phyloP scores from a whole-genome alignment of 2,329 filamentous ascomycete genomes.

The Trichophyton rubrum region DNA sequence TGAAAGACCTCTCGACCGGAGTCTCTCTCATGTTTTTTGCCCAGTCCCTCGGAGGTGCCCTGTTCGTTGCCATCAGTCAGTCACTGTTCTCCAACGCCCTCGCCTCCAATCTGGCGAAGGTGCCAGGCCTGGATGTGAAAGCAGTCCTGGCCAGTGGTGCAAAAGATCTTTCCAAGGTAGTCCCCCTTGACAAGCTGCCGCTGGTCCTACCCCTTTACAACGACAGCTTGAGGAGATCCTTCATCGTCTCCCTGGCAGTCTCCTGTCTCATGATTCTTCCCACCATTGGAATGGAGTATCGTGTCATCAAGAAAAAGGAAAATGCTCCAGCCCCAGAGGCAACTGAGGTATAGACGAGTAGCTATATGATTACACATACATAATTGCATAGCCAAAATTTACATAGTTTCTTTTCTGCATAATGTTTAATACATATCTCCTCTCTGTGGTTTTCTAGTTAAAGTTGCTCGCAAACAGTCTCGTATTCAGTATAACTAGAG shows the following conservation, averaged over 20 bases:
- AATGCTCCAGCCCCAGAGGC: conserved; percentile 8
- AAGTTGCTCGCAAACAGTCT: too few species aligned
- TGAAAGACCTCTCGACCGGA: conserved; percentile 11
- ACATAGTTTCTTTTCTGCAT: too few species aligned
- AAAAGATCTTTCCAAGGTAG: conserved; percentile 21
- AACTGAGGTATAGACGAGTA: too few species aligned
- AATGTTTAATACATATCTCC: too few species aligned
- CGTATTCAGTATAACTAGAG: too few species aligned
- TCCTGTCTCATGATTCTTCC: not conserved
- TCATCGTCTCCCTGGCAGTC: conserved; percentile 4
- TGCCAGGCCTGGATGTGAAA: conserved; percentile 30
- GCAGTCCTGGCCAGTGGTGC: conserved; percentile 37
- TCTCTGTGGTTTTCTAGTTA: too few species aligned
- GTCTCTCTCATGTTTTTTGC: not conserved
- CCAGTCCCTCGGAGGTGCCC: conserved; percentile 14
- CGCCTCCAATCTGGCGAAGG: not conserved
- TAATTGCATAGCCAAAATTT: too few species aligned
- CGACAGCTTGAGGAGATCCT: conserved; percentile 25
- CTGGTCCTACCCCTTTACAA: conserved; percentile 38
- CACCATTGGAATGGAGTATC: conserved; percentile 5
- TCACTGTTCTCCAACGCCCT: conserved; percentile 13
- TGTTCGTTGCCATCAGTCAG: conserved; percentile 15
- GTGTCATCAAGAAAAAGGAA: not conserved
- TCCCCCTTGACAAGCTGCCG: conserved; percentile 39
- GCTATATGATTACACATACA: too few species aligned